A percentile compares a stretch with the other conserved stretches of the same genome.
These are phyloP conservation scores for Xylariaceae sp. DNA, from an alignment of 2,329 filamentous ascomycete species.

Conservation along the genomic window DNA sequence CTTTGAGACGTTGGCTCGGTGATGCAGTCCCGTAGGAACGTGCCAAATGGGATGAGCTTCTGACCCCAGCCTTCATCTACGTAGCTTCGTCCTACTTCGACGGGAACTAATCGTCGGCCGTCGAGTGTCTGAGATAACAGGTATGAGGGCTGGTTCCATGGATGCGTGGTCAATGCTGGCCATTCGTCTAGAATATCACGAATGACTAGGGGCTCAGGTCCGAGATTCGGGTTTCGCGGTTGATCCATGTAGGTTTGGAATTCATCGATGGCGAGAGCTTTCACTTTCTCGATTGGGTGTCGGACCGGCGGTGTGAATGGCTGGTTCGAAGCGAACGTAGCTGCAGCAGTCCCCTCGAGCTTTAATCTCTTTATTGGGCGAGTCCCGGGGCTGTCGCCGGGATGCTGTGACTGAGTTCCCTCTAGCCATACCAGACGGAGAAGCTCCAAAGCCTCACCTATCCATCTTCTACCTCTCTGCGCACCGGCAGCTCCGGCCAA, in stretches of 20 bases:
- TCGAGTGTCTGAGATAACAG: slow-evolving; percentile 69
- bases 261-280: slow-evolving; percentile 48
- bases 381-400: not conserved
- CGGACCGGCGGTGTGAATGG: slow-evolving; percentile 41
- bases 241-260: slow-evolving; percentile 61
- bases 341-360: not conserved
- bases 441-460: slow-evolving; percentile 47
- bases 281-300: slow-evolving; percentile 38
- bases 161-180: slow-evolving; percentile 66
- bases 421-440: slow-evolving; percentile 27
- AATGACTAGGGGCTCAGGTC: slow-evolving; percentile 65
- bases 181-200: slow-evolving; percentile 62
- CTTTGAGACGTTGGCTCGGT: not conserved
- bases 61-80: slow-evolving; percentile 84
- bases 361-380: slow-evolving; percentile 18
- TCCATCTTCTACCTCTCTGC: slow-evolving; percentile 45
- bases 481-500: slow-evolving; percentile 61
- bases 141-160: slow-evolving; percentile 73
- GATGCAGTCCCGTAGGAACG: slow-evolving; percentile 66
- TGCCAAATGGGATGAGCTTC: slow-evolving; percentile 67
- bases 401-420: not conserved
- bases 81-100: slow-evolving; percentile 84
- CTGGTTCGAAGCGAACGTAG: slow-evolving; percentile 32
- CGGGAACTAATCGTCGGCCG: slow-evolving; percentile 75
- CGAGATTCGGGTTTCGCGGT: slow-evolving; percentile 32